Evolutionary conservation across 495 filamentous ascomycete species (phyloP).

Genomic region (Neurospora sp.): DNA sequence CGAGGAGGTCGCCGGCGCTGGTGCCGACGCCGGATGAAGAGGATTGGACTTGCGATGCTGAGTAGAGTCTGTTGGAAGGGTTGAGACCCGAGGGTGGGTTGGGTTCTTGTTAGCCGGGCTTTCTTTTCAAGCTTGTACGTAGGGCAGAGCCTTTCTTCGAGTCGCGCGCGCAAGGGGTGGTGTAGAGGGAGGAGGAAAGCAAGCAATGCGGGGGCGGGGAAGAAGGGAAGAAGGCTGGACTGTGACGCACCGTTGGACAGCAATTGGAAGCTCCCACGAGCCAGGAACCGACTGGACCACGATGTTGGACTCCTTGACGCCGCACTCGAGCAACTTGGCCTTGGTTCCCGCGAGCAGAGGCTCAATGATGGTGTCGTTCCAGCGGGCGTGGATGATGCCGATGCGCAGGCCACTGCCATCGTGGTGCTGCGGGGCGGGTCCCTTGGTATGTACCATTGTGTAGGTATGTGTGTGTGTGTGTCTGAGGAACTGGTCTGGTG

Average conservation of each 20-base stretch:
- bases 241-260: conserved; percentile 59
- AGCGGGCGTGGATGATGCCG: conserved; percentile 89
- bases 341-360: conserved; percentile 61
- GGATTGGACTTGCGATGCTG: conserved; percentile 78
- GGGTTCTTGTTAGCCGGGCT: not conserved
- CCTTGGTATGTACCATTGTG: conserved; percentile 31
- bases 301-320: conserved; percentile 82
- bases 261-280: conserved; percentile 85
- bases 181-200: not conserved
- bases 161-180: not conserved
- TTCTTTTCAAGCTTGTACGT: not conserved
- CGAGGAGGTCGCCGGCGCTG: conserved; percentile 72
- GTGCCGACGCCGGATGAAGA: conserved; percentile 49
- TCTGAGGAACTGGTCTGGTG: not conserved
- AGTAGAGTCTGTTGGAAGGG: conserved; percentile 53
- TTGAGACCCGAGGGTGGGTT: not conserved
- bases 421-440: conserved; percentile 35
- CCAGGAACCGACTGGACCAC: conserved; percentile 82
- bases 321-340: conserved; percentile 44
- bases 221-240: not conserved
- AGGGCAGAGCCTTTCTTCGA: not conserved
- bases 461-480: not conserved
- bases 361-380: conserved; percentile 73
- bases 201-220: not conserved
- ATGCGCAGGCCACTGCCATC: conserved; percentile 76